Evolutionary conservation across 257 asterid species (phyloP).

Genomic region (Solanum sejunctum): DNA sequence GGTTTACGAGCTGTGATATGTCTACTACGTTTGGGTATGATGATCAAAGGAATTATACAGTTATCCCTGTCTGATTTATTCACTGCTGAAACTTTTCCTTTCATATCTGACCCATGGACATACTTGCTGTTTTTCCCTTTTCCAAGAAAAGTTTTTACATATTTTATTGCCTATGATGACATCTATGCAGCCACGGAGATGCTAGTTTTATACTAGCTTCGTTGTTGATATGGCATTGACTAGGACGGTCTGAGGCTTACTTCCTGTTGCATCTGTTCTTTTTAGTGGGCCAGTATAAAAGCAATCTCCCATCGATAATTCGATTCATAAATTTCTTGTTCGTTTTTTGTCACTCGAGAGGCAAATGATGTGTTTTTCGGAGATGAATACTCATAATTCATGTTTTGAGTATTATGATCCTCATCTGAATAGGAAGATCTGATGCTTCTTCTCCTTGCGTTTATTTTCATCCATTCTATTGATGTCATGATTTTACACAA

Average conservation of each 20-base stretch:
- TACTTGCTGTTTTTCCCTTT: too few species aligned
- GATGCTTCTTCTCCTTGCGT: constrained; percentile 29
- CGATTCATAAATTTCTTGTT: background rate
- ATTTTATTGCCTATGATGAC: background rate
- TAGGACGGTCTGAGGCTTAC: constrained; percentile 20
- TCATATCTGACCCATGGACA: background rate
- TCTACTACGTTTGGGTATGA: background rate
- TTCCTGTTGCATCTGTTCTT: background rate
- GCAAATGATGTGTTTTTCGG: constrained; percentile 48
- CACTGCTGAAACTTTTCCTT: background rate
- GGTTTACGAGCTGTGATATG: background rate
- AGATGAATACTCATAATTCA: constrained; percentile 29
- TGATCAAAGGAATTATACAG: constrained; percentile 3
- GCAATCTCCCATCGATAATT: background rate
- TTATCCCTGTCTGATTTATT: constrained; percentile 16
- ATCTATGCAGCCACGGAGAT: background rate
- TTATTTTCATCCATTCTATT: background rate
- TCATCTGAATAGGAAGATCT: constrained; percentile 84
- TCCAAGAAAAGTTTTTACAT: background rate
- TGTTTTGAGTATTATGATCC: constrained; percentile 34
- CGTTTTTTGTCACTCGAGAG: background rate
- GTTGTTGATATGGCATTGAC: constrained; percentile 5
- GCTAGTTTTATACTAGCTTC: background rate
- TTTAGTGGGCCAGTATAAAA: too few species aligned
- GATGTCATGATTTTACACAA: background rate